Percentiles rank a stretch among this genome's conserved stretches.
These are phyloP conservation scores for Komagataella pastoris DNA, from an alignment of 805 yeast species.

Conservation along the genomic window DNA sequence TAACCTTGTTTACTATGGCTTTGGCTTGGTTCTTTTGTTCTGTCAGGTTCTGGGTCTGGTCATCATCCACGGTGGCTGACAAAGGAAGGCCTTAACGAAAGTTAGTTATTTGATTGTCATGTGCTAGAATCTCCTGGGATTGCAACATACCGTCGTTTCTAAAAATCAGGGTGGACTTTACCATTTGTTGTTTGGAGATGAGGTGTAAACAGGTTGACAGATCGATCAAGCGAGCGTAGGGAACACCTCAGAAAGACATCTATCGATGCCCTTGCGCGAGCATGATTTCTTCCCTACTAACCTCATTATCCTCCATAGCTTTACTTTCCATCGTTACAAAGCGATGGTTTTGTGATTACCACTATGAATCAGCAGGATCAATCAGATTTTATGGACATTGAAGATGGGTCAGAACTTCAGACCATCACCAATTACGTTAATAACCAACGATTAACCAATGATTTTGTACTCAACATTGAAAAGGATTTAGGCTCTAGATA, in stretches of 20 bases:
- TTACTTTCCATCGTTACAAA: no score
- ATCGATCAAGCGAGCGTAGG: not conserved
- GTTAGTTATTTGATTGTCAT: not conserved
- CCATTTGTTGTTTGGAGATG: constrained; percentile 27
- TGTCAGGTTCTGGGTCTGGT: constrained; percentile 39
- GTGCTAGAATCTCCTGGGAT: not conserved
- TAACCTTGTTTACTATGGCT: constrained; percentile 58
- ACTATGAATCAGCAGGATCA: not conserved
- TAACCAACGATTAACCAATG: not conserved
- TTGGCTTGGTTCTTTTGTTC: constrained; percentile 83
- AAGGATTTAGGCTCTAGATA: not conserved
- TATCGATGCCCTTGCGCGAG: not conserved
- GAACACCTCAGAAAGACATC: not conserved
- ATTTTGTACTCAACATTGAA: not conserved
- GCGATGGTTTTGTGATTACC: not conserved
- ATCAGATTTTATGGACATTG: not conserved
- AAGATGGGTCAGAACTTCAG: not conserved
- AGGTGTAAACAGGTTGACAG: not conserved
- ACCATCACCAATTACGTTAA: not conserved
- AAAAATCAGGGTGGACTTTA: constrained; percentile 52
- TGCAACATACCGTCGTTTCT: constrained; percentile 44
- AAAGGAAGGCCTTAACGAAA: constrained; percentile 57
- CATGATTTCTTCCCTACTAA: no score
- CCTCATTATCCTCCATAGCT: not conserved
- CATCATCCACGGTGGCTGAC: constrained; percentile 83